These are phyloP conservation scores for Epichloe baconii DNA, from an alignment of 2,329 filamentous ascomycete species.

Conservation along the genomic window DNA sequence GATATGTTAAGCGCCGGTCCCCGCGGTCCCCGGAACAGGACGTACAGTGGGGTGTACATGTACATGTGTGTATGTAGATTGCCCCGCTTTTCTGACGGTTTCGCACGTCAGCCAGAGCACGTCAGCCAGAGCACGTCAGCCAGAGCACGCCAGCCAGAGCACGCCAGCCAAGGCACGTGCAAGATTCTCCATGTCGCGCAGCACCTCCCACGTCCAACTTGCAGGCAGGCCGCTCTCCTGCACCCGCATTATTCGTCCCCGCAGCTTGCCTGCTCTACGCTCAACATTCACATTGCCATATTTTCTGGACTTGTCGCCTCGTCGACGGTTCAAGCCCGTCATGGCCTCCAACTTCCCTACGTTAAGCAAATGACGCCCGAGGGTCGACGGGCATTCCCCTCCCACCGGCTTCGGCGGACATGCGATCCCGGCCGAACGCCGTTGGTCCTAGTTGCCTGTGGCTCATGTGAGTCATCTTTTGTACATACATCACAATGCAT, in stretches of 20 bases:
- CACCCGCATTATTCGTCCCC: background rate
- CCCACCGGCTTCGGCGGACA: conserved; percentile 41
- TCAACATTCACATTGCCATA: no score
- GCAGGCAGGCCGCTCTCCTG: background rate
- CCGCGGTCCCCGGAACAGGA: no score
- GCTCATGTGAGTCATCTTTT: conserved; percentile 32
- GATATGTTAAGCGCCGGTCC: no score
- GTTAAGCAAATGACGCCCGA: conserved; percentile 21
- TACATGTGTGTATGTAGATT: no score
- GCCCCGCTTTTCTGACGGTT: no score
- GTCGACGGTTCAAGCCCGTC: conserved; percentile 3
- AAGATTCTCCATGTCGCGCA: no score
- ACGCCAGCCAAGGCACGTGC: no score
- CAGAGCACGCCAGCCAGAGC: no score
- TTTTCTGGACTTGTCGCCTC: no score
- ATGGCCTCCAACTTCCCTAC: conserved; percentile 21
- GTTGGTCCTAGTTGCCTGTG: conserved; percentile 35
- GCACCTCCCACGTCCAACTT: background rate
- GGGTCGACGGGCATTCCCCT: conserved; percentile 44
- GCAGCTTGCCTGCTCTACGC: background rate
- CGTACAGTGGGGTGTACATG: no score
- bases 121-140: no score
- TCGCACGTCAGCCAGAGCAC: no score
- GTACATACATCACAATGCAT: background rate
- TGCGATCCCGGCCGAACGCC: conserved; percentile 22